Conservation (phyloP, 148 eudicot species). For the Oxyria digyna region DNA sequence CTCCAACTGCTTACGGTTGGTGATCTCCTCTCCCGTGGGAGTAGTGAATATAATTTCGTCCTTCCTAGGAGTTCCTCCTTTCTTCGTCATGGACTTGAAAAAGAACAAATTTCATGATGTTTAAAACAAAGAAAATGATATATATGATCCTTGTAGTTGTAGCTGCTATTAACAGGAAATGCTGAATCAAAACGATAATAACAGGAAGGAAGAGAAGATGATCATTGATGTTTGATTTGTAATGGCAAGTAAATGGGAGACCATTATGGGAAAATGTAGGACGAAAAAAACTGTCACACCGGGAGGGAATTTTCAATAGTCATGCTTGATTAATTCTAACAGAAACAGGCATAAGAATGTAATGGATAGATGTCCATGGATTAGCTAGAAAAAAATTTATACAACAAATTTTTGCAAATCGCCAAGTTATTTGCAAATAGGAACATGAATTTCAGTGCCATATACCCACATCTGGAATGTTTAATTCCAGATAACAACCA, state of each 20-base stretch:
- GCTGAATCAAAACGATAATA: neutral
- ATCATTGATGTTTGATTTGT: no score
- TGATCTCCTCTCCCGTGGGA: slow-evolving; percentile 88
- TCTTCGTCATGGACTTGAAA: slow-evolving; percentile 53
- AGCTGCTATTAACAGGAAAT: neutral
- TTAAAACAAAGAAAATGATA: neutral
- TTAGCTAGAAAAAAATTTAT: neutral
- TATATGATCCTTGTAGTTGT: neutral
- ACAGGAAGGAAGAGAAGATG: neutral
- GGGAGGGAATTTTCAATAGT: neutral
- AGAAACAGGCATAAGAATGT: neutral
- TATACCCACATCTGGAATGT: neutral
- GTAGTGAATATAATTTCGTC: slow-evolving; percentile 64
- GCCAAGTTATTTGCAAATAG: neutral
- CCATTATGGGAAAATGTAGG: neutral
- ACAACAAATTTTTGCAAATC: neutral
- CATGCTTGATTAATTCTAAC: neutral
- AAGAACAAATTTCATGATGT: neutral
- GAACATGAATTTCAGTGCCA: neutral
- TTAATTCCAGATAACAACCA: neutral
- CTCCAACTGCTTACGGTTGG: slow-evolving; percentile 53
- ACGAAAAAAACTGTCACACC: neutral
- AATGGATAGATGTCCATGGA: neutral
- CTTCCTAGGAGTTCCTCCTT: slow-evolving; percentile 68
- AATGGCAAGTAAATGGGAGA: neutral